These are phyloP conservation scores for Combretum micranthum DNA, from an alignment of 345 rosid genomes.

Conservation along the genomic window DNA sequence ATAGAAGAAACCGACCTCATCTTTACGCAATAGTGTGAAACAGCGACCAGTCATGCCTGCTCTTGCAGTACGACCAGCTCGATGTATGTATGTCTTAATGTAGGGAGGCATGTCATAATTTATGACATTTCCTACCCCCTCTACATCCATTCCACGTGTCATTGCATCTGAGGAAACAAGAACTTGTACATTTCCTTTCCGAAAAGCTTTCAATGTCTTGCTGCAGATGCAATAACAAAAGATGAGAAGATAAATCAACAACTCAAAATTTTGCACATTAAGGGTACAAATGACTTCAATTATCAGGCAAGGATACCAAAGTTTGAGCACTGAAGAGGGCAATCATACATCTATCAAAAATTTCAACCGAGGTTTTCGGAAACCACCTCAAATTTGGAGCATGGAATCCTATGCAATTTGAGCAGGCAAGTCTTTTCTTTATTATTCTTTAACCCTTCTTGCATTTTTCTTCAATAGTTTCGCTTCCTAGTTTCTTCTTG, in stretches of 20 bases:
- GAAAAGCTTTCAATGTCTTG: conserved; percentile 73
- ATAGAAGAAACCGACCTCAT: conserved; percentile 43
- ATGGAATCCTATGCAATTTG: too few species aligned
- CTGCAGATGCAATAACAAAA: conserved; percentile 26
- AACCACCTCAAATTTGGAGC: too few species aligned
- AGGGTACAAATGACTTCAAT: too few species aligned
- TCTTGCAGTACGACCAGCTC: conserved; percentile 97
- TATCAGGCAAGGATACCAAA: too few species aligned
- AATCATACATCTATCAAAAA: too few species aligned
- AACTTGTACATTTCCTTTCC: conserved; percentile 75
- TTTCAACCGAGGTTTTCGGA: too few species aligned
- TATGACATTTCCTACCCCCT: conserved; percentile 79
- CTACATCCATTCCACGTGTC: conserved; percentile 97
- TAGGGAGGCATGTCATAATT: conserved; percentile 83
- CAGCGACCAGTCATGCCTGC: conserved; percentile 85
- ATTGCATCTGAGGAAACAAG: conserved; percentile 94
- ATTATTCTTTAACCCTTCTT: too few species aligned
- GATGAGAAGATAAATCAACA: neutral
- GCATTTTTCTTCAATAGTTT: too few species aligned
- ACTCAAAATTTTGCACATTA: neutral
- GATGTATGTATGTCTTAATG: conserved; percentile 81
- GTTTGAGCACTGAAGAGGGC: too few species aligned
- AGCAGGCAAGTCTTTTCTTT: too few species aligned
- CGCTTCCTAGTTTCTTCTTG: too few species aligned
- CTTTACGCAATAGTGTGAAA: conserved; percentile 66